These are phyloP conservation scores for Flaveria bidentis DNA, from an alignment of 129 eudicot genomes.

Conservation along the genomic window DNA sequence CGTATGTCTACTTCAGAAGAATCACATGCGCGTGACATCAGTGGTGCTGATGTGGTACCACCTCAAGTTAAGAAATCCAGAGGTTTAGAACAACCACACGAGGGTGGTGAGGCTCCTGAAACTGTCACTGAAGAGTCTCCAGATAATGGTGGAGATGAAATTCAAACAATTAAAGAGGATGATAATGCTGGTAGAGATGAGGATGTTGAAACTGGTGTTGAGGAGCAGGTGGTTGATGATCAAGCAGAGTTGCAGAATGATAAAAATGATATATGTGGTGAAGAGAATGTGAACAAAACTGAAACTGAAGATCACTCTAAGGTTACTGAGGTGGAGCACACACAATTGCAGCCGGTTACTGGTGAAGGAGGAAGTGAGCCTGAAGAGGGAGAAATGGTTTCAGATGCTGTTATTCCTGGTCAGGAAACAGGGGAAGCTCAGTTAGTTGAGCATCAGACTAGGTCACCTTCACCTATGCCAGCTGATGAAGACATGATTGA, in stretches of 20 bases:
- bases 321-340: slow-evolving; percentile 46
- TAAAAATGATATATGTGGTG: slow-evolving; percentile 21
- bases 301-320: slow-evolving; percentile 49
- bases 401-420: slow-evolving; percentile 37
- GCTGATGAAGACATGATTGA: slow-evolving; percentile 44
- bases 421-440: slow-evolving; percentile 11
- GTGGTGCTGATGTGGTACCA: slow-evolving; percentile 43
- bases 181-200: slow-evolving; percentile 48
- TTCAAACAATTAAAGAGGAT: slow-evolving; percentile 46
- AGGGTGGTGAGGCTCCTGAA: slow-evolving; percentile 50
- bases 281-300: slow-evolving; percentile 44
- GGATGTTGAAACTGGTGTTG: slow-evolving; percentile 29
- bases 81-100: slow-evolving; percentile 48
- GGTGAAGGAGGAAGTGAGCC: slow-evolving; percentile 60
- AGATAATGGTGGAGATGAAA: slow-evolving; percentile 40
- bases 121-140: slow-evolving; percentile 44
- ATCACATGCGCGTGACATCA: slow-evolving; percentile 37
- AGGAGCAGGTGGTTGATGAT: slow-evolving; percentile 42
- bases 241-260: slow-evolving; percentile 45
- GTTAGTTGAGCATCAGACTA: slow-evolving; percentile 26
- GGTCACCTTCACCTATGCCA: slow-evolving; percentile 46
- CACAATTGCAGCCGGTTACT: slow-evolving; percentile 41
- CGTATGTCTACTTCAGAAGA: slow-evolving; percentile 67
- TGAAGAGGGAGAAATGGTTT: slow-evolving; percentile 79
- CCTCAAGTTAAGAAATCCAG: slow-evolving; percentile 58